A percentile compares a stretch with the other conserved stretches of the same genome.
phyloP scores from a whole-genome alignment of 441 rosid genomes.

The Codiaeum variegatum region DNA sequence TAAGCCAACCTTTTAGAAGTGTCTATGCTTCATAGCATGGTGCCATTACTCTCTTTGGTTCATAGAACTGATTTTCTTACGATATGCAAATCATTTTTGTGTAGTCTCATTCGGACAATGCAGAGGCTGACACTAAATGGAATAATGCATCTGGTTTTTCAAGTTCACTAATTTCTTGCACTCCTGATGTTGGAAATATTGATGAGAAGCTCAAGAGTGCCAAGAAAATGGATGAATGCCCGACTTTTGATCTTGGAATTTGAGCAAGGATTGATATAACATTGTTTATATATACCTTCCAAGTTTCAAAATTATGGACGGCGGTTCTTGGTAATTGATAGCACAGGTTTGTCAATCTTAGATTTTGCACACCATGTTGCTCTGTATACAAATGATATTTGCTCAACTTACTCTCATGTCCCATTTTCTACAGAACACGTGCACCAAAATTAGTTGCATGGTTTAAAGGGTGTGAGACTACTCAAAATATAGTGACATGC shows the following conservation, averaged over 20 bases:
- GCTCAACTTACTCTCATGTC: background rate
- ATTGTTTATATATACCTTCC: background rate
- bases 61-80: background rate
- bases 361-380: background rate
- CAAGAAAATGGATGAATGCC: slow-evolving; percentile 26
- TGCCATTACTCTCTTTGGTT: background rate
- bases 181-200: slow-evolving; percentile 17
- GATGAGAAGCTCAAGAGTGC: slow-evolving; percentile 21
- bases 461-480: background rate
- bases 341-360: slow-evolving; percentile 10
- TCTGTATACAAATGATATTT: background rate
- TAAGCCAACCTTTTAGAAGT: too few relatives aligned
- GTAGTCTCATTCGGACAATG: slow-evolving; percentile 13
- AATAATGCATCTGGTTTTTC: slow-evolving; percentile 13
- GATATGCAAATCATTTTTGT: background rate
- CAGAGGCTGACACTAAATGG: slow-evolving; percentile 7
- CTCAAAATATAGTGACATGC: background rate
- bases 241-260: slow-evolving; percentile 55
- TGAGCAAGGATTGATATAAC: slow-evolving; percentile 22
- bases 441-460: background rate
- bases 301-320: background rate
- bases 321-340: slow-evolving; percentile 3
- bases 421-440: background rate
- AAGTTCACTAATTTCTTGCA: background rate
- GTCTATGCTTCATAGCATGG: too few relatives aligned